Percentiles rank a stretch among this genome's conserved stretches.
Evolutionary conservation across 75 land plant species (phyloP).

Genomic region (Chamaecyparis obtusa): DNA sequence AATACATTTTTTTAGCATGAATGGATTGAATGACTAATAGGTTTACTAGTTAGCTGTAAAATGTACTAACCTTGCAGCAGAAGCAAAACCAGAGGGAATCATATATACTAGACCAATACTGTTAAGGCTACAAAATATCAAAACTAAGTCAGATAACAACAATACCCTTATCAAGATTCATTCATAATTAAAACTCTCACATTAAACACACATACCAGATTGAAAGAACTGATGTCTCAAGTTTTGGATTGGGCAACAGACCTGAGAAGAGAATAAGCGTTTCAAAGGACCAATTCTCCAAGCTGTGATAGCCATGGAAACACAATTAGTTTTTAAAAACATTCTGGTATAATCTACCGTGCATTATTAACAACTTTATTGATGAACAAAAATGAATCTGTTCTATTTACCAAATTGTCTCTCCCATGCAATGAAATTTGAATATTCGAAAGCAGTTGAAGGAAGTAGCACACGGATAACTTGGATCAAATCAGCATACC

Average conservation of each 20-base stretch:
- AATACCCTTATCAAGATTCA: conserved; percentile 11
- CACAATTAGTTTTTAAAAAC: not conserved
- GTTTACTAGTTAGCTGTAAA: not conserved
- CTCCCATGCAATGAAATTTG: not conserved
- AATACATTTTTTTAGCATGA: too few relatives aligned
- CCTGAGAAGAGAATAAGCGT: conserved; percentile 63
- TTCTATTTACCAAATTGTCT: not conserved
- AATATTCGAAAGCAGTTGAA: not conserved
- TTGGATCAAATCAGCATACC: conserved; percentile 32
- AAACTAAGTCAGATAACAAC: not conserved
- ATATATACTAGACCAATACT: conserved; percentile 32
- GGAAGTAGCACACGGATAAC: not conserved
- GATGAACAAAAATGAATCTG: not conserved
- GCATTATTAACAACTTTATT: not conserved
- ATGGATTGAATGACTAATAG: not conserved
- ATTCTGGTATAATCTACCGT: not conserved
- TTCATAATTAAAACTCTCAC: conserved; percentile 21
- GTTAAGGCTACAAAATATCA: conserved; percentile 33
- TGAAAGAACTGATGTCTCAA: conserved; percentile 64
- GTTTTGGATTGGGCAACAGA: conserved; percentile 66
- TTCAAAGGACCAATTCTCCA: conserved; percentile 80
- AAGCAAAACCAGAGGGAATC: conserved; percentile 56
- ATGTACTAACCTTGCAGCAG: conserved; percentile 45
- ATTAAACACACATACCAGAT: conserved; percentile 32
- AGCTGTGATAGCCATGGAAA: conserved; percentile 29